These are phyloP conservation scores for Naganishia sp. DNA, from an alignment of 1,284 basidiomycete genomes.

Conservation along the genomic window DNA sequence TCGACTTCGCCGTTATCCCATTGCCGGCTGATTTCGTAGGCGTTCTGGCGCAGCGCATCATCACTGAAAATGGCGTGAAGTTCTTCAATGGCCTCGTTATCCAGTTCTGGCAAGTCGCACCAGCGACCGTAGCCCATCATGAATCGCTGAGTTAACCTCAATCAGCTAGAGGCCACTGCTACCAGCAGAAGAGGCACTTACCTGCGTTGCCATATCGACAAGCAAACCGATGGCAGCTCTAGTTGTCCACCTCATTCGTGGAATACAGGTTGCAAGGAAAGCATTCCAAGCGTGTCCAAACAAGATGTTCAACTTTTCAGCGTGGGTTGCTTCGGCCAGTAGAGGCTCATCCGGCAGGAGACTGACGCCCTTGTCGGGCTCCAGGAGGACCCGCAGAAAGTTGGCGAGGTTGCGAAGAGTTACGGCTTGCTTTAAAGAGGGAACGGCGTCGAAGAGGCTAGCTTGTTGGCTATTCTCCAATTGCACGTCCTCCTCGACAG, in stretches of 20 bases:
- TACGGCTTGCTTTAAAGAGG: background rate
- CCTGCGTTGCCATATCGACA: constrained; percentile 24
- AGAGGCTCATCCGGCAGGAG: constrained; percentile 10
- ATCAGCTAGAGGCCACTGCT: background rate
- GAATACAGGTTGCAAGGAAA: constrained; percentile 11
- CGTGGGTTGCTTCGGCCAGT: background rate
- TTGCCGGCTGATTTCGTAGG: background rate
- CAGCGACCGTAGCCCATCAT: constrained; percentile 23
- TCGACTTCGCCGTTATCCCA: constrained; percentile 6
- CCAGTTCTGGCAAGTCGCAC: constrained; percentile 1
- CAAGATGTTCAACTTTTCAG: constrained; percentile 9
- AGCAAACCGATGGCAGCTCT: constrained; percentile 11
- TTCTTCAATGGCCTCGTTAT: constrained; percentile 11
- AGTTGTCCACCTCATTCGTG: constrained; percentile 4
- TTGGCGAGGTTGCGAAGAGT: constrained; percentile 19
- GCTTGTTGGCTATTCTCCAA: constrained; percentile 4
- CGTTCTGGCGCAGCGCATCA: constrained; percentile 3
- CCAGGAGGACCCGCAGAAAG: constrained; percentile 13
- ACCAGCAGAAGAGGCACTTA: background rate
- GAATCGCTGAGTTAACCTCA: background rate
- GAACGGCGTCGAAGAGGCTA: constrained; percentile 11
- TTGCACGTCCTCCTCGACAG: constrained; percentile 14
- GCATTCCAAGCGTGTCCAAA: constrained; percentile 18
- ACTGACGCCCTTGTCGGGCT: constrained; percentile 4
- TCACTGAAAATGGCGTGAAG: constrained; percentile 11